These are phyloP conservation scores for Plasmodium knowlesi DNA, from an alignment of 169 alveolate species.

Conservation along the genomic window DNA sequence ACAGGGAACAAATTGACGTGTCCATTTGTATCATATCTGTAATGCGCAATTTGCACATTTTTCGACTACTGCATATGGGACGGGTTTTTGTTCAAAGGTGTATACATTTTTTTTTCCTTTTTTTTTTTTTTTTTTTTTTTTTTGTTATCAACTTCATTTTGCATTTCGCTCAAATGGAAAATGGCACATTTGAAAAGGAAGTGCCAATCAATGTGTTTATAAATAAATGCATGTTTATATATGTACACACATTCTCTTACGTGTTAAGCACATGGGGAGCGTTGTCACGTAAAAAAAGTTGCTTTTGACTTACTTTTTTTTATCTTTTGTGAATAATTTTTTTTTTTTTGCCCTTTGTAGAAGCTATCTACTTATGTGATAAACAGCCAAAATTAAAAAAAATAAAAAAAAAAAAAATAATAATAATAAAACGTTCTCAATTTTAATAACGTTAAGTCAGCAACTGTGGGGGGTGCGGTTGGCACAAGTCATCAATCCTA, in stretches of 20 bases:
- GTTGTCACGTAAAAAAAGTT: background rate
- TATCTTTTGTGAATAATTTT: background rate
- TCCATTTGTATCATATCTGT: background rate
- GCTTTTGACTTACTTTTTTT: background rate
- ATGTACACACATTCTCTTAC: background rate
- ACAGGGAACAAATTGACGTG: background rate
- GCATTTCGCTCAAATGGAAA: background rate
- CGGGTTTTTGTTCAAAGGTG: background rate
- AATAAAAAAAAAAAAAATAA: background rate
- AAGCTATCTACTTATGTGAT: background rate
- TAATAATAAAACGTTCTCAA: background rate
- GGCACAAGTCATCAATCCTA: background rate
- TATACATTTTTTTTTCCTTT: background rate
- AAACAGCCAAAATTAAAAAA: conserved; percentile 4
- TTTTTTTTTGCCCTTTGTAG: background rate
- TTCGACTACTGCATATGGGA: background rate
- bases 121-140: background rate
- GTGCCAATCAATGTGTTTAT: background rate
- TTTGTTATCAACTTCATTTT: background rate
- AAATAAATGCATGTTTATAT: background rate
- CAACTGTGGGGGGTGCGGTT: background rate
- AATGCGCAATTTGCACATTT: background rate
- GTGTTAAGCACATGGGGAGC: background rate
- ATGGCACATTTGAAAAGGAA: background rate
- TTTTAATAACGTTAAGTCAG: background rate